Base-by-base conservation (phyloP, 1,284 basidiomycete genomes). In the Hortiboletus rubellus region DNA sequence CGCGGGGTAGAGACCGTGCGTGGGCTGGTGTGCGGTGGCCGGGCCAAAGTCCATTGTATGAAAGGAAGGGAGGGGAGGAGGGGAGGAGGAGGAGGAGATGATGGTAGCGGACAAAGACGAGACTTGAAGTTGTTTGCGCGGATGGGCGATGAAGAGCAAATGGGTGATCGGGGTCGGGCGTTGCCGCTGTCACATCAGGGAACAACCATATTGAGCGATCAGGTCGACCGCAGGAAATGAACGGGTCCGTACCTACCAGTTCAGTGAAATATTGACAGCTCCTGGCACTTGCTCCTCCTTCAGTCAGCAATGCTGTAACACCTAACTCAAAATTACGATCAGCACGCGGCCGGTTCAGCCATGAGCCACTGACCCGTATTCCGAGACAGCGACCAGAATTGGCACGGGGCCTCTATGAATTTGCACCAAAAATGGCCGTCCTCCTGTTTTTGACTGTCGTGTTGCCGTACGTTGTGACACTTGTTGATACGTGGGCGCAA, bases 111-210 rank as follows among this genome's bases (percentile, higher is more conserved):
- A 68, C 66, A 58, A 66, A 64, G 63, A 69, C 50, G 62, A 57
- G 46, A 63, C 62, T 61, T 44, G 54, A 51, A 55, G 59, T 53
- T 60, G 62, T 66, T 65, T 64, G 67, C 56, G 53, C 57, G 53
- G 42, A 69, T 62, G 67, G 66, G 66, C 66, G 65, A 70, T 69
- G 65, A 18, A 37, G 55, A 68, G 67, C 58, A 58, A 77, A 76
- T 74, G 61, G 74, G 76, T 80, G 81, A 82, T 82, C 81, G 81
- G 78, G 72, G 76, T 79, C 81, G 78, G 77, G 57, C 63, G 62
- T 72, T 76, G 68, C 77, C 77, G 77, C 72, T 74, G 69, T 73
- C 72, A 72, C 67, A 66, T 72, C 68, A 73, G 66, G 71, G 68
- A 69, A 54, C 50, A 56, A 61, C 69, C 71, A 53, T 37, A 60